These are phyloP conservation scores for Chlorella sp. DNA, from an alignment of 139 green algal genomes.

Conservation along the genomic window DNA sequence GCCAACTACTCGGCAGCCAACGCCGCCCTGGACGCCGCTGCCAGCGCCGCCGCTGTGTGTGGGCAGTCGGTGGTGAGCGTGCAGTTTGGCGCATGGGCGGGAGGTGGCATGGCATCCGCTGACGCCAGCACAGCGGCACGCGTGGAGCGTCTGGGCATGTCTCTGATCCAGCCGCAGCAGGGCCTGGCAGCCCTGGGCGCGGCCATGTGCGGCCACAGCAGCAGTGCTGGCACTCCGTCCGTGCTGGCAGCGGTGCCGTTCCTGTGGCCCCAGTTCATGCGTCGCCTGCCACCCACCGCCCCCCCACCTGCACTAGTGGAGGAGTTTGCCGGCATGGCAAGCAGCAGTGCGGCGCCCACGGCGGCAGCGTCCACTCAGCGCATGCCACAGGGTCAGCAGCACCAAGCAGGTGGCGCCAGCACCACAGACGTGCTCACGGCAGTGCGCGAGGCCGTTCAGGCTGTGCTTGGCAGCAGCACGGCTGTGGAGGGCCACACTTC, in stretches of 20 bases:
- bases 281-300: constrained; percentile 27
- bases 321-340: background rate
- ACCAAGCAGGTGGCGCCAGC: background rate
- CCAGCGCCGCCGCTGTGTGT: background rate
- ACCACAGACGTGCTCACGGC: background rate
- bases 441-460: background rate
- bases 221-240: too few species aligned
- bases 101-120: constrained; percentile 51
- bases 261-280: background rate
- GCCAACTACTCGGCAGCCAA: constrained; percentile 69
- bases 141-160: constrained; percentile 62
- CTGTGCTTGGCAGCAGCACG: background rate
- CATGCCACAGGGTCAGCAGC: background rate
- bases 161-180: constrained; percentile 36
- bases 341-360: background rate
- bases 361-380: background rate
- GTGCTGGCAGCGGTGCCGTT: background rate
- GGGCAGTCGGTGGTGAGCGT: constrained; percentile 43
- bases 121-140: constrained; percentile 30
- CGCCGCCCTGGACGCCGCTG: constrained; percentile 42
- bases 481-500: constrained; percentile 26
- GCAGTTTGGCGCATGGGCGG: constrained; percentile 70
- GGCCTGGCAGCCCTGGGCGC: constrained; percentile 48
- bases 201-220: constrained; percentile 2
- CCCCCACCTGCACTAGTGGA: background rate